These are phyloP conservation scores for Nymphaea thermarum DNA, from an alignment of 164 flowering plant genomes.

Conservation along the genomic window DNA sequence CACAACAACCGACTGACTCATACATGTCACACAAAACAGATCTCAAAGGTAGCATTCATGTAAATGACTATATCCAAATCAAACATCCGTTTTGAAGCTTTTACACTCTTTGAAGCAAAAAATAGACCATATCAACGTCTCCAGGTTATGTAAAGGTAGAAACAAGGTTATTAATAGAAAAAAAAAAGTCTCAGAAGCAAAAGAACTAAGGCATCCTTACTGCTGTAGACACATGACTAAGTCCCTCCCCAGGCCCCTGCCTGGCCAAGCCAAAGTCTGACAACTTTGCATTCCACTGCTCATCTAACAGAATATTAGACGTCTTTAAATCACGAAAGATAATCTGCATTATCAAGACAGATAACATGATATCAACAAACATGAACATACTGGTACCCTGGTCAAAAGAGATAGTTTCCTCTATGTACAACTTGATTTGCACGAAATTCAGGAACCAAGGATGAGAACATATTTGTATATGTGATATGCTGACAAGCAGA, in stretches of 20 bases:
- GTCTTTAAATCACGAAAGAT: conserved; percentile 91
- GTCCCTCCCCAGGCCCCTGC: conserved; percentile 79
- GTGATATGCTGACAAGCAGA: too few relatives aligned
- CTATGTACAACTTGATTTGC: background rate
- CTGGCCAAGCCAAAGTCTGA: conserved; percentile 96
- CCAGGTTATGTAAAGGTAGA: too few relatives aligned
- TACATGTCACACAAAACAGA: background rate
- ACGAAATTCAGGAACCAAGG: too few relatives aligned
- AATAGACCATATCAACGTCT: too few relatives aligned
- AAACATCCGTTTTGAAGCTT: background rate
- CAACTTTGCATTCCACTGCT: conserved; percentile 92
- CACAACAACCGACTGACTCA: background rate
- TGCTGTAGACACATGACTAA: conserved; percentile 86
- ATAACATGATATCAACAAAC: background rate
- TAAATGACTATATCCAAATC: too few relatives aligned
- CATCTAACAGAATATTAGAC: conserved; percentile 86
- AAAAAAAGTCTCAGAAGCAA: background rate
- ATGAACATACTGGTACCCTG: background rate
- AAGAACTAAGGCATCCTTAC: conserved; percentile 26
- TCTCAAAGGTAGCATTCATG: too few relatives aligned
- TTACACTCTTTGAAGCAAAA: too few relatives aligned
- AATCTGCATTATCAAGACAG: conserved; percentile 30
- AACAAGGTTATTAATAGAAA: too few relatives aligned
- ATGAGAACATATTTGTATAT: too few relatives aligned
- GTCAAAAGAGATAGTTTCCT: too few relatives aligned